phyloP scores from a whole-genome alignment of 2,329 filamentous ascomycete species.

The Beauveria medogensis region DNA sequence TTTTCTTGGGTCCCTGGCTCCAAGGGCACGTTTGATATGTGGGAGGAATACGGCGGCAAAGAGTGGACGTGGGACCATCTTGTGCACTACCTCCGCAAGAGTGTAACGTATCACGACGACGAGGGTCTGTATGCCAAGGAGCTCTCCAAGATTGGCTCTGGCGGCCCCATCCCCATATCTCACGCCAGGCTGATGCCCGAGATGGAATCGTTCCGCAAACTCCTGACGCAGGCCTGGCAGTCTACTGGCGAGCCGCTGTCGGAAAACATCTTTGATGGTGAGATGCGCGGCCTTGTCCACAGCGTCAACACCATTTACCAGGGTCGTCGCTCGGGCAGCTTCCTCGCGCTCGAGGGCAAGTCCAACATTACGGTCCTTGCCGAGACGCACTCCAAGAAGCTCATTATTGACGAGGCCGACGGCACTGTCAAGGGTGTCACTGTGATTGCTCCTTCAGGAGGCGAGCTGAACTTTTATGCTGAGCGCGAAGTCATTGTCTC shows the following conservation, averaged over 20 bases:
- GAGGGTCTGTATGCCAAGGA: slow-evolving; percentile 33
- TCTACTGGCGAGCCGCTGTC: slow-evolving; percentile 41
- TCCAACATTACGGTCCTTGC: slow-evolving; percentile 46
- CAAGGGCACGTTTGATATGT: slow-evolving; percentile 54
- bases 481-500: slow-evolving; percentile 40
- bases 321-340: slow-evolving; percentile 45
- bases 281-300: slow-evolving; percentile 44
- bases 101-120: slow-evolving; percentile 51
- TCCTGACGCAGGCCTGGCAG: slow-evolving; percentile 43
- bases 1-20: slow-evolving; percentile 56
- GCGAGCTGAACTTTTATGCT: slow-evolving; percentile 32
- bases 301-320: slow-evolving; percentile 50
- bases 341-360: slow-evolving; percentile 42
- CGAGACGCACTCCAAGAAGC: slow-evolving; percentile 39
- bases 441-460: neutral
- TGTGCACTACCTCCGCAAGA: slow-evolving; percentile 45
- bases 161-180: slow-evolving; percentile 45
- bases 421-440: slow-evolving; percentile 16
- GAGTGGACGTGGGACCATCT: slow-evolving; percentile 50
- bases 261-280: slow-evolving; percentile 48
- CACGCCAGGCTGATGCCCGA: slow-evolving; percentile 48
- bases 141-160: slow-evolving; percentile 41
- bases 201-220: slow-evolving; percentile 41
- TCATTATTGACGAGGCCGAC: slow-evolving; percentile 39
- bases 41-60: slow-evolving; percentile 65